A percentile compares a stretch with the other conserved stretches of the same genome.
phyloP scores from a whole-genome alignment of 441 rosid genomes.

The Syzygium malaccense region DNA sequence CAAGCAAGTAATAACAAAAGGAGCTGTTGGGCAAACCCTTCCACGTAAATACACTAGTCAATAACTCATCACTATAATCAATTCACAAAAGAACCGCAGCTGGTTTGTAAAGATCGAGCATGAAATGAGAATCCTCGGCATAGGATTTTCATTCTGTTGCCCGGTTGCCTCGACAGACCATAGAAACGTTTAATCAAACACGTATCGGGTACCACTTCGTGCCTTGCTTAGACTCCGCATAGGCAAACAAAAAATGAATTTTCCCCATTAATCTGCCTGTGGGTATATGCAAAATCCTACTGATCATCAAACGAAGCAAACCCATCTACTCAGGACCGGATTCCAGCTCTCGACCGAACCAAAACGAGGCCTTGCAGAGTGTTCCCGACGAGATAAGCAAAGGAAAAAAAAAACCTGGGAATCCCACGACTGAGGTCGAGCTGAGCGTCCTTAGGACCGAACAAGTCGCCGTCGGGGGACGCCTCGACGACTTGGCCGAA shows the following conservation, averaged over 20 bases:
- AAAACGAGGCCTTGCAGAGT: not conserved
- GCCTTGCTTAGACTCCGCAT: not conserved
- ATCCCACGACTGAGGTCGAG: conserved; percentile 57
- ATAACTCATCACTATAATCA: not conserved
- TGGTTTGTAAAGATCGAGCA: not conserved
- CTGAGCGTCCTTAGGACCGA: conserved; percentile 76
- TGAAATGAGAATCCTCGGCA: not conserved
- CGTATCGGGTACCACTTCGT: not conserved
- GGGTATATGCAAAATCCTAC: not conserved
- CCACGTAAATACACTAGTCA: not conserved
- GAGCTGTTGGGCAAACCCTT: not conserved
- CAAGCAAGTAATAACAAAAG: not conserved
- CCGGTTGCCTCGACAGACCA: not conserved
- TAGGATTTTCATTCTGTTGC: not conserved
- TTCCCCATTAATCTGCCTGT: not conserved
- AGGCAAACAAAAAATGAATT: not conserved
- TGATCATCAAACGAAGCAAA: not conserved
- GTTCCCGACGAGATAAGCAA: not conserved
- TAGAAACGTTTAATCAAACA: not conserved
- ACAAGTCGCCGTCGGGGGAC: conserved; percentile 45
- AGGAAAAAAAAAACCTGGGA: conserved; percentile 42
- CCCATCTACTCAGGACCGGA: not conserved
- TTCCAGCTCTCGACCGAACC: not conserved
- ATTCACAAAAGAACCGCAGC: not conserved
- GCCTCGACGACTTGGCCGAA: conserved; percentile 64